Base-by-base conservation (phyloP, 257 asterid species). In the Jacaranda copaia region DNA sequence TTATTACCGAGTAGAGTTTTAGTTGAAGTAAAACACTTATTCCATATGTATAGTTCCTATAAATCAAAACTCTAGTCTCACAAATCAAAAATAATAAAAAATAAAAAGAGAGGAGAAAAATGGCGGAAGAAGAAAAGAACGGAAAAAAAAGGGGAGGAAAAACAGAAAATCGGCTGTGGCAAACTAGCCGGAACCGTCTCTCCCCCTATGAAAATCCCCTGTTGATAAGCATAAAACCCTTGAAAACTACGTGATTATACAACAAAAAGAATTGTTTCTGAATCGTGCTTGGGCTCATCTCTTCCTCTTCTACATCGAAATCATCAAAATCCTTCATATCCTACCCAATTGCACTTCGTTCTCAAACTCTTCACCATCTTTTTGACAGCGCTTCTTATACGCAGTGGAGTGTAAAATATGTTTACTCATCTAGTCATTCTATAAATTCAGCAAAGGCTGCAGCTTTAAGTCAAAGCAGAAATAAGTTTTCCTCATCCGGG, bases 221-320 rank as follows among this genome's bases (percentile, higher is more conserved):
- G 55, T 40, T 16, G 16, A 51, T 70, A 1, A 32, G 74, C 79
- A 63, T 39, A 56, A 68, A 68, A 18, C 58, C 36, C 48, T 25
- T 57, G 42, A 8, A 60, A 52, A 13, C 39, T 18, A 14, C 53
- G 60, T 20, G 2, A 3, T 43, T 10, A 11, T 8, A 53, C 77
- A 57, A 14, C 72, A 11, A 6, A 25, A 53, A 2, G 15, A 13
- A 11, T n/a, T n/a, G n/a, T 38, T 39, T 20, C 46, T 3, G 12
- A 81, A 82, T 77, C 84, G 81, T 90, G 92, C 78, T 78, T 15
- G 83, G 85, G 58, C 71, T 84, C 63, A 63, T 84, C 58, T 82
- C 71, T 15, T 72, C 71, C 25, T 78, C 78, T 49, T 82, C 84
- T 77, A 88, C 84, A 80, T 53, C 83, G 46, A 87, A 74, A 62